Percentiles rank a stretch among this genome's conserved stretches.
Evolutionary conservation across 2,329 filamentous ascomycete genomes (phyloP).

Genomic region (Aspergillus novofumigatus): DNA sequence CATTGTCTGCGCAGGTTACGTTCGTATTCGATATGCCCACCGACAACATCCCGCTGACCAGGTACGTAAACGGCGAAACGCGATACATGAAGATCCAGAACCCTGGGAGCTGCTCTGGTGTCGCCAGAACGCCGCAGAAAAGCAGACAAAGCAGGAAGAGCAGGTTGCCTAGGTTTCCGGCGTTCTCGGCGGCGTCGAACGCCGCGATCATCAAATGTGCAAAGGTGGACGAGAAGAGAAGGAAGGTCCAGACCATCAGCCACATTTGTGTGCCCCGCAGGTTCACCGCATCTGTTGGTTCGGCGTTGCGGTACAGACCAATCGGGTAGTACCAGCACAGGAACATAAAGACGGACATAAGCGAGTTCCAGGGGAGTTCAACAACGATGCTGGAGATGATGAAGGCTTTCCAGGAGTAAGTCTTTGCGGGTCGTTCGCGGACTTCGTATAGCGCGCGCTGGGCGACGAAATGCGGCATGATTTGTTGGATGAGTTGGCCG

Average conservation of each 20-base stretch:
- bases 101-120: not conserved
- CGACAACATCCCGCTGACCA: conserved; percentile 14
- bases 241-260: conserved; percentile 58
- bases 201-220: conserved; percentile 63
- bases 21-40: not conserved
- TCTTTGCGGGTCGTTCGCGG: conserved; percentile 58
- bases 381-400: conserved; percentile 64
- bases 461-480: conserved; percentile 53
- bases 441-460: conserved; percentile 54
- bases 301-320: conserved; percentile 31
- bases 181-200: not conserved
- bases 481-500: conserved; percentile 49
- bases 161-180: not conserved
- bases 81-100: conserved; percentile 6
- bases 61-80: conserved; percentile 12
- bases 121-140: conserved; percentile 6
- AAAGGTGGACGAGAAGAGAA: conserved; percentile 66
- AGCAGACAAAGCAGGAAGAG: conserved; percentile 1
- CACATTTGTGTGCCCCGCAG: conserved; percentile 59
- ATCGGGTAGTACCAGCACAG: conserved; percentile 62
- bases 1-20: not conserved
- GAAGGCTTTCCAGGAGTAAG: conserved; percentile 68
- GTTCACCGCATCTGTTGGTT: conserved; percentile 25
- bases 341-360: conserved; percentile 55
- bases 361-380: conserved; percentile 58